phyloP scores from a whole-genome alignment of 139 green algal genomes.

The Auxenochlorella pyrenoidosa region DNA sequence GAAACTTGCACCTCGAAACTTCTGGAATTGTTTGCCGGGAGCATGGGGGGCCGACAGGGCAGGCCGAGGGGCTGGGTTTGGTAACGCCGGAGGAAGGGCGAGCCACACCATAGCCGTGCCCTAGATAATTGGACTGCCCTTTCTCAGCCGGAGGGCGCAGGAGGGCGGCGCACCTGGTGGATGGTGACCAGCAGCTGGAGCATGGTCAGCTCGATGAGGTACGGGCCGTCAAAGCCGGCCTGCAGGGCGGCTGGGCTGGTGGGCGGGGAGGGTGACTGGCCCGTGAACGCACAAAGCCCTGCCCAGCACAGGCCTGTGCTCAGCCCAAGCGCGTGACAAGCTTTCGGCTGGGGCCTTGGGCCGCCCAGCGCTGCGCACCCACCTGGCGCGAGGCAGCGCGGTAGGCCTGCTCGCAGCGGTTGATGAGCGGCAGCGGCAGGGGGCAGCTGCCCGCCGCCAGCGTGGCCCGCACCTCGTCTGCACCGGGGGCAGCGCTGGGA shows the following conservation, averaged over 20 bases:
- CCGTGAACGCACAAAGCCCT: too few relatives aligned
- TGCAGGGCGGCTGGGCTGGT: too few relatives aligned
- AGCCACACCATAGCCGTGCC: too few relatives aligned
- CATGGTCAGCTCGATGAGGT: conserved; percentile 46
- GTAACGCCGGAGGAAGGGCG: too few relatives aligned
- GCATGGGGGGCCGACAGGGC: too few relatives aligned
- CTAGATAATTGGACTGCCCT: too few relatives aligned
- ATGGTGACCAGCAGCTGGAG: conserved; percentile 44
- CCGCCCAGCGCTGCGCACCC: not conserved
- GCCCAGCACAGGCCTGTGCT: too few relatives aligned
- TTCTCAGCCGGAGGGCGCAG: too few relatives aligned
- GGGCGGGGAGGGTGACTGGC: too few relatives aligned
- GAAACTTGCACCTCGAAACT: too few relatives aligned
- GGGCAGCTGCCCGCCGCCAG: conserved; percentile 23
- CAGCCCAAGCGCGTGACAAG: not conserved
- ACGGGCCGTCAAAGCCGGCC: conserved; percentile 48
- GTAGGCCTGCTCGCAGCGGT: conserved; percentile 31
- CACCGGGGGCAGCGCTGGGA: not conserved
- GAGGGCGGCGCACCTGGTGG: conserved; percentile 12
- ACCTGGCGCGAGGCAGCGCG: conserved; percentile 26
- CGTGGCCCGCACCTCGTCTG: conserved; percentile 29
- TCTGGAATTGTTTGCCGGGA: too few relatives aligned
- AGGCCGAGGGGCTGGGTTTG: too few relatives aligned
- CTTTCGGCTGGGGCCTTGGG: not conserved
- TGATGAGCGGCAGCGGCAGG: conserved; percentile 33